These are phyloP conservation scores for Aspergillus sp. DNA, from an alignment of 2,329 filamentous ascomycete species.

Conservation along the genomic window DNA sequence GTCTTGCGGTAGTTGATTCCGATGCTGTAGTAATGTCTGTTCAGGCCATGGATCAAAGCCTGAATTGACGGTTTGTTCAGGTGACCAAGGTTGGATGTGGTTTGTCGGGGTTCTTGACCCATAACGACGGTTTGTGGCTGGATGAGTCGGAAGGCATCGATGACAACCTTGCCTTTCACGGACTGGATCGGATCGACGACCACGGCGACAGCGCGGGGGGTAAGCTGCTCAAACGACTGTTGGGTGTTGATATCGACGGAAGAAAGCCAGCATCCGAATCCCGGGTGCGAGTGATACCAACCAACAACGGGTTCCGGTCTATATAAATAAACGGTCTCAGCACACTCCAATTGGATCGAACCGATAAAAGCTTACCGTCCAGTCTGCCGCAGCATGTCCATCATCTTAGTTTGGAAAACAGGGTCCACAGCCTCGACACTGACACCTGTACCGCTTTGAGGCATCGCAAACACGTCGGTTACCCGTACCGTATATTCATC, in stretches of 20 bases:
- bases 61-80: conserved; percentile 99
- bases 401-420: conserved; percentile 99
- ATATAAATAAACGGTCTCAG: conserved; percentile 13
- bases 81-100: conserved; percentile 95
- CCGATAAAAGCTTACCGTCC: conserved; percentile 65
- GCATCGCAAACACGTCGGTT: conserved; percentile 99
- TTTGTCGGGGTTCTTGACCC: conserved; percentile 95
- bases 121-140: conserved; percentile 98
- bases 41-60: conserved; percentile 94
- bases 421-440: conserved; percentile 98
- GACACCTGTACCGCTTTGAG: conserved; percentile 95
- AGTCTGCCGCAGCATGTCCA: conserved; percentile 99
- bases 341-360: not conserved
- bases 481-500: conserved; percentile 98
- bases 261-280: conserved; percentile 98
- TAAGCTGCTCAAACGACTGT: conserved; percentile 99
- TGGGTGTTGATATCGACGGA: conserved; percentile 99
- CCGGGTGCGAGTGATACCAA: conserved; percentile 99
- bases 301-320: conserved; percentile 96
- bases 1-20: conserved; percentile 98
- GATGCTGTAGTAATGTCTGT: conserved; percentile 99
- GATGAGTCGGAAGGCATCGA: conserved; percentile 97
- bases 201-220: conserved; percentile 91
- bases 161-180: conserved; percentile 99
- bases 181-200: conserved; percentile 99